Evolutionary conservation across 306 rosid genomes (phyloP), one percentile per base, ranked within the genome.

Genomic region (Gillenia trifoliata): DNA sequence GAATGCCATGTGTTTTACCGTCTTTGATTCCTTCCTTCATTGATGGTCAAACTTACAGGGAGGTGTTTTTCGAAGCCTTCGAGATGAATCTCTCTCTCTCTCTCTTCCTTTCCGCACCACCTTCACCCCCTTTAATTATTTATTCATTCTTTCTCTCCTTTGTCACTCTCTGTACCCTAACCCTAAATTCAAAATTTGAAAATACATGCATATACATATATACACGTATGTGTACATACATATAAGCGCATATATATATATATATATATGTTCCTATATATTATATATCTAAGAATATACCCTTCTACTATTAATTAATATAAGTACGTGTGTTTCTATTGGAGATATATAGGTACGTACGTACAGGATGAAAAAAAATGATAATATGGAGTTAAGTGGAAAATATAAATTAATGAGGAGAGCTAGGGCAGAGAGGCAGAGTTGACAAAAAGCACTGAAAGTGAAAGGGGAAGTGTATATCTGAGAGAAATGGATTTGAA

Each of bases 1-100:
- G 17, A 16, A 20, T 81, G 84, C 68, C 91, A 89, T 85, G 96
- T 88, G 94, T 88, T 89, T 88, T 87, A 90, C 89, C 85, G 71
- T 78, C 74, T 85, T 86, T 87, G 96, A 90, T 92, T 92, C 95
- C 90, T 84, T 90, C 82, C 89, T 85, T 83, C 74, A 64, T 87
- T 85, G 77, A 74, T 84, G 88, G 98, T 92, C 96, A 92, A 92
- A 92, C 80, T 89, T 82, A 82, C 86, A 8, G 66, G 75, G 23
- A 22, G 66, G 26, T 81, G 74, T 49, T 82, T 79, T 76, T 89
- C 82, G 83, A 83, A 84, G 49, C 83, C 70, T 87, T 90, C 96
- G 91, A 92, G 96, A 85, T 72, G 68, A 71, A 68, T 56, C 73
- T 79, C 84, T 81, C 77, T 85, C 79, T 84, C 80, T 83, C 85